Evolutionary conservation across 2,329 filamentous ascomycete species (phyloP), one percentile per base, ranked within the genome.

Genomic region (Kalaharituber pfeilii): DNA sequence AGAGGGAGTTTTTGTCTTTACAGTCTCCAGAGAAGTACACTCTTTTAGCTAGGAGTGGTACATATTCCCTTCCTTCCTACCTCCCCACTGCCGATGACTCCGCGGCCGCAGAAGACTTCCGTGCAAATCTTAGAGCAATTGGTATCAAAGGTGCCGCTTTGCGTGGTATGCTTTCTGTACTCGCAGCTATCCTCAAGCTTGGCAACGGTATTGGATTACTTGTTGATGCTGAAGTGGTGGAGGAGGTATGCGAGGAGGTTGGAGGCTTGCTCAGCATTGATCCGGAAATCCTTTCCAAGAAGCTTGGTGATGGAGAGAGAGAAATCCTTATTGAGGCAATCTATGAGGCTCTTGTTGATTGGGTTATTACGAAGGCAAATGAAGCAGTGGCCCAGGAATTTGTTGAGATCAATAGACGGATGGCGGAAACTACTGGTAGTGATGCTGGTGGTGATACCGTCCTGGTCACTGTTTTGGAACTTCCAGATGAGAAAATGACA

Each of bases 281-380:
- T 30, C 85, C 88, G 0, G 86, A 94, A 44, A 75, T 88, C 1
- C 77, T 98, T 6, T 71, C 82, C 39, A 77, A 77, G 51, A 82
- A 89, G 64, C 86, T 86, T 67, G 83, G 80, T 56, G 93, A 87
- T 0, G 79, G 88, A 57, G 91, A 96, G 56, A 80, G 91, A 8
- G 79, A 82, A 64, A 80, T 84, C 1, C 72, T 95, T 39, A 84
- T 96, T 56, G 82, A 80, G 11, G 88, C 86, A 2, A 74, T 96
- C 15, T 98, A 98, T 65, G 91, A 98, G 69, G 82, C 88, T 11
- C 73, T 96, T 25, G 87, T 98, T 0, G 91, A 96, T 66, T 96
- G 87, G 84, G 84, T 98, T 13, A 82, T 98, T 57, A 72, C 75
- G 54, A 91, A 88, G 66, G 89, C 88, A 54, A 98, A 98, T 63